Evolutionary conservation across 2,329 filamentous ascomycete species (phyloP).

Genomic region (Ophiostoma himal-ulmi): DNA sequence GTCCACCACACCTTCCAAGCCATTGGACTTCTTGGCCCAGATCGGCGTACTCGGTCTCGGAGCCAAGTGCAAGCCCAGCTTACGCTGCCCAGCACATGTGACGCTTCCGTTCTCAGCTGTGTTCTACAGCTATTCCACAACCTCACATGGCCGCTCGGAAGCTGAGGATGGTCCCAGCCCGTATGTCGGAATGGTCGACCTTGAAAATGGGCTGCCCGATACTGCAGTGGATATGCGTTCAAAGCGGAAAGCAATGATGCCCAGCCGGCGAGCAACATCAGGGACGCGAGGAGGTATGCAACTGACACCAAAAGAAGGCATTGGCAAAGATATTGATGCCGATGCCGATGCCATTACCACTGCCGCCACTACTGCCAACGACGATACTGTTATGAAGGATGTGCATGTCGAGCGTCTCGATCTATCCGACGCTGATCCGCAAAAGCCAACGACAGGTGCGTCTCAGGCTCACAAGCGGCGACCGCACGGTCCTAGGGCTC

Average conservation of each 20-base stretch:
- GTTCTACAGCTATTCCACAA: constrained; percentile 84
- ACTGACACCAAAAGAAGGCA: not conserved
- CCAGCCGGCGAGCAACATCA: constrained; percentile 35
- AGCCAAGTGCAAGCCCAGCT: constrained; percentile 69
- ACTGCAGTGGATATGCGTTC: constrained; percentile 43
- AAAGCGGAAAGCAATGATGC: constrained; percentile 41
- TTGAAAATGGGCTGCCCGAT: constrained; percentile 70
- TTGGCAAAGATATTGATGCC: not conserved
- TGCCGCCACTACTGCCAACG: not conserved
- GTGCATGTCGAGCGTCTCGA: constrained; percentile 14
- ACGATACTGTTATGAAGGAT: constrained; percentile 16
- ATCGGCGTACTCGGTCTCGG: constrained; percentile 89
- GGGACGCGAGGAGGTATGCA: not conserved
- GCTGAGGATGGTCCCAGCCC: constrained; percentile 85
- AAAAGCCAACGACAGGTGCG: constrained; percentile 23
- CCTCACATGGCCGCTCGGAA: constrained; percentile 56
- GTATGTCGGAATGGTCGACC: constrained; percentile 87
- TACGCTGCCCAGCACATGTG: constrained; percentile 84
- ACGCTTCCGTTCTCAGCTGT: constrained; percentile 88
- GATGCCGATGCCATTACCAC: not conserved
- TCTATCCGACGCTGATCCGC: constrained; percentile 26
- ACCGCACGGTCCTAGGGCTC: constrained; percentile 48
- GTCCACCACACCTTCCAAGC: constrained; percentile 91
- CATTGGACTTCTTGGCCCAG: constrained; percentile 86
- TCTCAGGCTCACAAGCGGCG: constrained; percentile 44